These are phyloP conservation scores for Candida glucosophila DNA, from an alignment of 1,139 yeast species.

Conservation along the genomic window DNA sequence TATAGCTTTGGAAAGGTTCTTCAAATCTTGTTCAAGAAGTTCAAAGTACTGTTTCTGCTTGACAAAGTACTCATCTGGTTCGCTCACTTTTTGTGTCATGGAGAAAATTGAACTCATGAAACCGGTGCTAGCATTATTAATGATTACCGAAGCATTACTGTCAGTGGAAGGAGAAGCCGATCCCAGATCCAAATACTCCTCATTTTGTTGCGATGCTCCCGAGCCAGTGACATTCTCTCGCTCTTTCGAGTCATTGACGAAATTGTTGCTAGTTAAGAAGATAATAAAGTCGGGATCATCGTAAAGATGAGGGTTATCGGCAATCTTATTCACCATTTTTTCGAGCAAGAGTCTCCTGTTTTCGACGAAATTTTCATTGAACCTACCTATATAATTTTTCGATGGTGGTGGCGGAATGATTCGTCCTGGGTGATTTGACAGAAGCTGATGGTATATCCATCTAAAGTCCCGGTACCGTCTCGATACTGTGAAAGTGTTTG, in stretches of 20 bases:
- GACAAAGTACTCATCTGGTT: conserved; percentile 71
- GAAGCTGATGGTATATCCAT: conserved; percentile 86
- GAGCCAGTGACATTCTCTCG: conserved; percentile 51
- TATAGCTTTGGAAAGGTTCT: conserved; percentile 59
- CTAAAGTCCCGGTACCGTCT: conserved; percentile 77
- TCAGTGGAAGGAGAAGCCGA: conserved; percentile 14
- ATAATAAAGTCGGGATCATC: conserved; percentile 68
- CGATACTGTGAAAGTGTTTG: conserved; percentile 43
- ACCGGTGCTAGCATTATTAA: conserved; percentile 31
- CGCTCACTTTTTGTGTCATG: conserved; percentile 54
- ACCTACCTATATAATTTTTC: conserved; percentile 78
- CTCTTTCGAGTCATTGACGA: conserved; percentile 54
- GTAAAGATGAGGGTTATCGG: conserved; percentile 47
- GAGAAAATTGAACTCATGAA: conserved; percentile 59
- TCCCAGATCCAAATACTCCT: conserved; percentile 31
- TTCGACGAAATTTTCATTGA: conserved; percentile 82
- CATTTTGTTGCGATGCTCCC: conserved; percentile 38
- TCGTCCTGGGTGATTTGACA: conserved; percentile 79
- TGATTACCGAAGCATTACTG: conserved; percentile 7
- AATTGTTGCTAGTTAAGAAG: conserved; percentile 71
- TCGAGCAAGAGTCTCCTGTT: conserved; percentile 81
- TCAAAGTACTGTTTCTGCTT: conserved; percentile 66
- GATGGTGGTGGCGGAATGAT: conserved; percentile 98
- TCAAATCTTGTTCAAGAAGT: conserved; percentile 64
- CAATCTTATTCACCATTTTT: conserved; percentile 70